Base-by-base conservation (phyloP, 805 yeast species). In the Candida succiphila region DNA sequence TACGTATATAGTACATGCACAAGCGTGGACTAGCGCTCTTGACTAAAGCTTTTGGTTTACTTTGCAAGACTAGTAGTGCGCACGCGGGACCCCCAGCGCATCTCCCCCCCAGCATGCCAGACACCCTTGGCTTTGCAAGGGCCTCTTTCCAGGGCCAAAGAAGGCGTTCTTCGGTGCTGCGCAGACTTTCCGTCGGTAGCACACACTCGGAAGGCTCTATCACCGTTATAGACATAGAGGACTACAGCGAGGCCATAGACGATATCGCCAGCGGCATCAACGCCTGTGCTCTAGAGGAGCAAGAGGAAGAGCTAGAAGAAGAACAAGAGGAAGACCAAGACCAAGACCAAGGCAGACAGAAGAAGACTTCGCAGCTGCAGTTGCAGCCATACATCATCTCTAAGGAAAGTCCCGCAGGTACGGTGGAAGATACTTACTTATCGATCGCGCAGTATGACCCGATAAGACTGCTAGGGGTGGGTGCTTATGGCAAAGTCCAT, bases 401-500 rank as follows among this genome's bases (percentile, higher is more conserved):
- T 12, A 6, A 9, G 26, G n/a, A 6, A 39, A 53, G 45, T 45
- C 58, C 45, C 36, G 46, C 41, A 21, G 24, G 22, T 20, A 40
- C 32, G 2, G 29, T 31, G 22, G 41, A 30, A 4, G 20, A 32
- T n/a, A 33, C 33, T 2, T 20, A 33, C 8, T 49, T 6, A 45
- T 15, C 16, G 60, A 4, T 71, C 63, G 4, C 40, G 5, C 92
- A 85, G 49, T 85, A 85, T 46, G 73, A 65, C 41, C 79, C 79
- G 2, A 51, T 86, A 4, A 78, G 73, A 45, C 86, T 83, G 0
- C 60, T 85, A 7, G 95, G 95, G 0, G 71, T 77, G 35, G 95
- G 95, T 6, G 88, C 95, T 0, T 85, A 83, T 44, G 95, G 95
- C 3, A 84, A 81, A 51, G 95, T 85, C 4, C 51, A 80, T 13